These are phyloP conservation scores for Phialophora chinensis DNA, from an alignment of 2,329 filamentous ascomycete genomes.

Conservation along the genomic window DNA sequence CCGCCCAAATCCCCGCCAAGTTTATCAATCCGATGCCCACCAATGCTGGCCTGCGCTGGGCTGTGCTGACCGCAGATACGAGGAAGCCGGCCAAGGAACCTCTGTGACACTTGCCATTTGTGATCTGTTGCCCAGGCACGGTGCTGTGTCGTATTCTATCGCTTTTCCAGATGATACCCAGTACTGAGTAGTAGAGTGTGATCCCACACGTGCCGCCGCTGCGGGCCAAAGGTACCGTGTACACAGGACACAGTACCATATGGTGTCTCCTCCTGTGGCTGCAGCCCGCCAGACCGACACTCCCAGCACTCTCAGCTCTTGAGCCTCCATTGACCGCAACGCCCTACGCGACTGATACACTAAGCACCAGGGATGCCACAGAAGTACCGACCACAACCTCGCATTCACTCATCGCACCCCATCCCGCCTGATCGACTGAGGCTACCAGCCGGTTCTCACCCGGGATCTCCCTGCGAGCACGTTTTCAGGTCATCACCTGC, in stretches of 20 bases:
- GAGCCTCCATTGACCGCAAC: too few relatives aligned
- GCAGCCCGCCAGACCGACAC: neutral
- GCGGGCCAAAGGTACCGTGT: neutral
- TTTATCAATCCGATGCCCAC: conserved; percentile 14
- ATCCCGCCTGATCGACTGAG: too few relatives aligned
- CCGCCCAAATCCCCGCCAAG: neutral
- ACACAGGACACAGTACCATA: neutral
- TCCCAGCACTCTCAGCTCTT: too few relatives aligned
- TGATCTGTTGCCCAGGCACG: neutral
- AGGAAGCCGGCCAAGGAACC: neutral
- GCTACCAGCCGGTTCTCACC: neutral
- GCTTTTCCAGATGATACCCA: too few relatives aligned
- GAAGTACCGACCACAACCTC: neutral
- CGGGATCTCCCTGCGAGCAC: neutral
- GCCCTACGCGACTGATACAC: too few relatives aligned
- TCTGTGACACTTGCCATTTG: conserved; percentile 1
- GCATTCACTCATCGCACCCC: too few relatives aligned
- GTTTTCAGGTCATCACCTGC: neutral
- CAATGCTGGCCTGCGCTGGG: conserved; percentile 7
- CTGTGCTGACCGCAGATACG: conserved; percentile 27
- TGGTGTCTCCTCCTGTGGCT: neutral
- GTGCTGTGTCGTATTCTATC: neutral
- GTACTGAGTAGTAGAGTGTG: too few relatives aligned
- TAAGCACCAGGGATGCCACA: too few relatives aligned
- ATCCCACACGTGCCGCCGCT: too few relatives aligned